Evolutionary conservation across 2,329 filamentous ascomycete genomes (phyloP).

Genomic region (Aspergillus nomiae): DNA sequence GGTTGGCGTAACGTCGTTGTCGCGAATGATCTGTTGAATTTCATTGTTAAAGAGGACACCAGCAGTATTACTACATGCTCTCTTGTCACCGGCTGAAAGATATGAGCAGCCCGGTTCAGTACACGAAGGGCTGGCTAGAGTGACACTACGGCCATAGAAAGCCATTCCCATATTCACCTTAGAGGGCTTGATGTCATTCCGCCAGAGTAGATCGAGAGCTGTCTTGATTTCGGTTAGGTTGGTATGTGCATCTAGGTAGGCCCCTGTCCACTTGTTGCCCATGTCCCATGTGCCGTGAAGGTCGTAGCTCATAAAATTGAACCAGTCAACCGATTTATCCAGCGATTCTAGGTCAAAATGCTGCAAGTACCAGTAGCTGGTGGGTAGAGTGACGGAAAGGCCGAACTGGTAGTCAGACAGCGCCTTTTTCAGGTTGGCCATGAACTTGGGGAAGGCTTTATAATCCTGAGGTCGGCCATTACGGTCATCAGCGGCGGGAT

Average conservation of each 20-base stretch:
- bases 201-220: conserved; percentile 17
- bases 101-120: conserved; percentile 17
- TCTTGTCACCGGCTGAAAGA: conserved; percentile 18
- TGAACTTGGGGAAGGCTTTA: conserved; percentile 14
- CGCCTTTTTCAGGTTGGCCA: conserved; percentile 12
- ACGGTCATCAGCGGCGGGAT: conserved; percentile 17
- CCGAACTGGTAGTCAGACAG: conserved; percentile 9
- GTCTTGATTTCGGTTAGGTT: conserved; percentile 19
- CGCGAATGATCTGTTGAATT: conserved; percentile 25
- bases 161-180: conserved; percentile 16
- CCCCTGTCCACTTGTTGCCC: conserved; percentile 7
- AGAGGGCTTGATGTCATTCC: conserved; percentile 6
- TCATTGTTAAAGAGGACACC: conserved; percentile 28
- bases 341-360: too few species aligned
- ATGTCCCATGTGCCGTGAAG: conserved; percentile 18
- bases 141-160: conserved; percentile 16
- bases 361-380: conserved; percentile 21
- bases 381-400: conserved; percentile 17
- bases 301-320: conserved; percentile 18
- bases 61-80: conserved; percentile 22
- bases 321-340: too few species aligned
- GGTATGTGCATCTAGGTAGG: conserved; percentile 13
- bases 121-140: conserved; percentile 5
- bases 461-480: conserved; percentile 13
- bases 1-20: conserved; percentile 18